A percentile compares a stretch with the other conserved stretches of the same genome.
Evolutionary conservation across 257 asterid genomes (phyloP).

Genomic region (Nicotiana undulata): DNA sequence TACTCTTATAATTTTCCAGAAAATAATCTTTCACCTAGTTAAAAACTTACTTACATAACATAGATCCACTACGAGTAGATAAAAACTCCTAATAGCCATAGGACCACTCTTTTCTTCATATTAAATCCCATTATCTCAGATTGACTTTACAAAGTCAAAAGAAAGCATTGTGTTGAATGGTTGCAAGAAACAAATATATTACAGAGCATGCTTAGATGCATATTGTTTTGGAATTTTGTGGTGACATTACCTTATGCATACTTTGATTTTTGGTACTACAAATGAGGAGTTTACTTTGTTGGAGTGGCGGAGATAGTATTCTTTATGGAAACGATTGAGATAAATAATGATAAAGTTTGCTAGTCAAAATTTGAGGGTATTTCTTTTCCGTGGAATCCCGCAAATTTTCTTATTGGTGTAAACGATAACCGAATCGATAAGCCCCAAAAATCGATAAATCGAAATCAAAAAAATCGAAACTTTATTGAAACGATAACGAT

Average conservation of each 20-base stretch:
- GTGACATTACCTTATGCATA: background rate
- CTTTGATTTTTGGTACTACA: background rate
- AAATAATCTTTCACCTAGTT: background rate
- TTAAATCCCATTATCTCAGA: background rate
- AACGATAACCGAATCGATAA: too few species aligned
- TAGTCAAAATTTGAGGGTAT: background rate
- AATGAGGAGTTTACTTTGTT: background rate
- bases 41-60: background rate
- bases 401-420: too few species aligned
- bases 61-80: too few species aligned
- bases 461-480: too few species aligned
- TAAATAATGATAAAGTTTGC: background rate
- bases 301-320: background rate
- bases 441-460: too few species aligned
- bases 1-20: background rate
- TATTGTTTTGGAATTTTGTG: constrained; percentile 4
- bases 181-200: background rate
- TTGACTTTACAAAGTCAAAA: background rate
- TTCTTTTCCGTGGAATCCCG: too few species aligned
- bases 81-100: background rate
- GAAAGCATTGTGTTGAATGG: background rate
- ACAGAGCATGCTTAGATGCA: constrained; percentile 6
- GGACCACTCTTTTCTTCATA: constrained; percentile 1
- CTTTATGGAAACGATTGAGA: background rate
- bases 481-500: too few species aligned